Base-by-base conservation (phyloP, 345 rosid species). In the Limnanthes douglasii region DNA sequence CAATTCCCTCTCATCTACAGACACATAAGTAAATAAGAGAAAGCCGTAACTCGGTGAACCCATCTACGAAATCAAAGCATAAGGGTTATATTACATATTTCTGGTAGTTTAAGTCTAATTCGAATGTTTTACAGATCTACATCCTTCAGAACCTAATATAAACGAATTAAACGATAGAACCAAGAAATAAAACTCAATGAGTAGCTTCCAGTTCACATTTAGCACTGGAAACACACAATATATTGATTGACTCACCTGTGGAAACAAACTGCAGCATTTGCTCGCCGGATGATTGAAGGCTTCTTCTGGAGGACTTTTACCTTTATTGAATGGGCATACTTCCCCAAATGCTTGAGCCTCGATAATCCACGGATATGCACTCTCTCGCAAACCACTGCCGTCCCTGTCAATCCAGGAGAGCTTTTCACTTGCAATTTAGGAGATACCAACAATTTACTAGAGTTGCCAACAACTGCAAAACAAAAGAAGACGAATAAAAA, bases 321-420 rank as follows among this genome's bases (percentile, higher is more conserved):
- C 61, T 64, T 88, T 7, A 55, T 38, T 4, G 95, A 69, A 49
- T 88, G 69, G 13, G 86, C 76, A 54, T 61, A 63, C 57, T 76
- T 90, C 11, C 53, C 62, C 33, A 83, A 41, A 54, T 83, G 55
- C 18, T 43, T 56, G 25, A 59, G 46, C 75, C 98, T 74, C 6
- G 61, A 28, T 14, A 70, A 62, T 45, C 95, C 98, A 51, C 43
- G 55, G 31, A 90, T 59, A 39, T 18, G 47, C 35, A 83, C 71
- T 62, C 98, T 90, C 62, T 65, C 82, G 40, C 95, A 83, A 26
- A 66, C 43, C 51, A 60, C 41, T 27, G 48, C 29, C 43, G 58
- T 36, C 13, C 84, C 73, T 64, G 62, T 79, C 40, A 63, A 23
- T 34, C 94, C 95, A 4, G 95, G 95, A 31, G 94, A 65, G 20